Evolutionary conservation across 164 flowering plant genomes (phyloP).

Genomic region (Stephania yunnanensis): DNA sequence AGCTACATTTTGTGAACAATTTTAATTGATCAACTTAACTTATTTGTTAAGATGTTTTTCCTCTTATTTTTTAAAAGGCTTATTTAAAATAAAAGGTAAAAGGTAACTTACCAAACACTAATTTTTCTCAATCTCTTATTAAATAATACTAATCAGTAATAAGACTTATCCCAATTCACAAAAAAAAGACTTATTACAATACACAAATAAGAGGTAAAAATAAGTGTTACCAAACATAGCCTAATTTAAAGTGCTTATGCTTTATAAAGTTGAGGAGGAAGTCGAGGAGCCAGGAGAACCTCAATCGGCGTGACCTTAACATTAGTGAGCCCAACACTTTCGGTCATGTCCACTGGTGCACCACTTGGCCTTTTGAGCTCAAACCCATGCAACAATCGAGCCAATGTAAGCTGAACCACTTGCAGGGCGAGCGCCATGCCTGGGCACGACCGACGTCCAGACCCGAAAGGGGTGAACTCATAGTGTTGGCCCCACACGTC

Average conservation of each 20-base stretch:
- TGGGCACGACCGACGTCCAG: constrained; percentile 29
- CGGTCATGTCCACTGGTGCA: constrained; percentile 21
- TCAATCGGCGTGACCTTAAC: constrained; percentile 5
- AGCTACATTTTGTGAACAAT: no score
- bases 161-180: no score
- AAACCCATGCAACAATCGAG: constrained; percentile 27
- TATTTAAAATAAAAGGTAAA: no score
- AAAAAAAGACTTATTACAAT: no score
- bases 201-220: no score
- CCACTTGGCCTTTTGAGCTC: constrained; percentile 9
- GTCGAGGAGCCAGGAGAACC: constrained; percentile 24
- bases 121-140: no score
- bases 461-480: constrained; percentile 27
- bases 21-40: no score
- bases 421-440: constrained; percentile 18
- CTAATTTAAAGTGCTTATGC: background rate
- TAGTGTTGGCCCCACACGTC: constrained; percentile 17
- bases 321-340: constrained; percentile 13
- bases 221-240: no score
- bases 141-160: no score
- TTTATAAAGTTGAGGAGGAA: constrained; percentile 2
- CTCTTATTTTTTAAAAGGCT: no score
- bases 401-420: constrained; percentile 19
- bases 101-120: no score
- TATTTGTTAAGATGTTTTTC: no score